Base-by-base conservation (phyloP, 441 rosid genomes). In the Breynia disticha region DNA sequence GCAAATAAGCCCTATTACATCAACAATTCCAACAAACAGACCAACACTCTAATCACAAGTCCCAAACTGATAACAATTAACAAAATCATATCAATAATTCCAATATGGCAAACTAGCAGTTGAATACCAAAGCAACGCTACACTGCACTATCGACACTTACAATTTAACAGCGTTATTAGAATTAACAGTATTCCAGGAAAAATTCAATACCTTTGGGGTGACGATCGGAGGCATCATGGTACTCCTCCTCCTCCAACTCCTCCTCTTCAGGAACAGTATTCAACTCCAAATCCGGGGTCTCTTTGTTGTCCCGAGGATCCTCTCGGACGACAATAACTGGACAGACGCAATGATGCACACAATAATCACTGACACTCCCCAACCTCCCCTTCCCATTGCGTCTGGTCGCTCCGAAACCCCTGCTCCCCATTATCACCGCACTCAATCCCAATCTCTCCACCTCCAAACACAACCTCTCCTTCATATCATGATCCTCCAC, bases 301-400 rank as follows among this genome's bases (percentile, higher is more conserved):
- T n/a, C n/a, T n/a, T n/a, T n/a, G n/a, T n/a, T n/a, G n/a, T n/a
- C n/a, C n/a, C n/a, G n/a, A n/a, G n/a, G 54, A 1, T 37, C 55
- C 54, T 52, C 75, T 20, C 84, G 69, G 28, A 79, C 83, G 15
- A 75, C 89, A 16, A 84, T 71, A 62, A 84, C 86, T 0, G 94
- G 94, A 56, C 94, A 84, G 52, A 78, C 77, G 49, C 94, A 79
- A 44, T 84, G 87, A 57, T 69, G 83, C 6, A 83, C 90, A 2
- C 87, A 83, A 61, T 83, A 81, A 66, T 82, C 97, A 41, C 91
- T 88, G 0, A 88, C 91, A 52, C 90, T 88, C 52, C 97, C 97
- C 0, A 88, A 55, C 69, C 89, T 77, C 52, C 95, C 90, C 50
- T 70, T 72, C 12, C 62, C 57, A 1, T 20, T 61, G 69, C 68